Percentiles rank a stretch among this genome's conserved stretches.
Conservation (phyloP, 1,284 basidiomycete genomes). For the Flammula alnicola region DNA sequence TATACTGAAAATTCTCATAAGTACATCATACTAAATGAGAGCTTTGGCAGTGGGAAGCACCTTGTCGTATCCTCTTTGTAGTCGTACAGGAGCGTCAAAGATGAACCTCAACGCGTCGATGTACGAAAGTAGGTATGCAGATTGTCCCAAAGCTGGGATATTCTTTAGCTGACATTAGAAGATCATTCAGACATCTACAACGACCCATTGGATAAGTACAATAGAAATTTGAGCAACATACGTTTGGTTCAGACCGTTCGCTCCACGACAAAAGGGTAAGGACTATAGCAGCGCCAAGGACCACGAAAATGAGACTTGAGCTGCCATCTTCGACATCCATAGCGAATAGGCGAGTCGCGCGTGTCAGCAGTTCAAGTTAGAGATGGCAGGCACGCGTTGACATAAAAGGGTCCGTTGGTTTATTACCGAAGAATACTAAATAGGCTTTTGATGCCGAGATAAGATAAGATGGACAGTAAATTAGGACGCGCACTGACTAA, state of each 20-base stretch:
- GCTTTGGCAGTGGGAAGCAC: slow-evolving; percentile 12
- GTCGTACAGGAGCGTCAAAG: slow-evolving; percentile 7
- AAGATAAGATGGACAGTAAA: slow-evolving; percentile 23
- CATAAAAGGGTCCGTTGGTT: no score
- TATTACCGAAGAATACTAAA: no score
- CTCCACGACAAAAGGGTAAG: slow-evolving; percentile 5
- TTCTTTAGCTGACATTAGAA: slow-evolving; percentile 22
- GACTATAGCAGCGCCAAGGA: slow-evolving; percentile 8
- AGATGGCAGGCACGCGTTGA: not conserved
- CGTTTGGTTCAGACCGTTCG: slow-evolving; percentile 18
- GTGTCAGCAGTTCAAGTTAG: not conserved
- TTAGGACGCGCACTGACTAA: no score
- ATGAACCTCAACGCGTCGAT: slow-evolving; percentile 23
- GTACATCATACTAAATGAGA: not conserved
- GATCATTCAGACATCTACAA: not conserved
- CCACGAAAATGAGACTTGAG: slow-evolving; percentile 20
- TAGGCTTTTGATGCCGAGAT: no score
- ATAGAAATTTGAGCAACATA: slow-evolving; percentile 1
- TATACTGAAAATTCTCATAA: slow-evolving; percentile 10
- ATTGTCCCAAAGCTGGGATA: slow-evolving; percentile 15
- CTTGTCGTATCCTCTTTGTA: slow-evolving; percentile 25
- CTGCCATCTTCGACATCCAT: slow-evolving; percentile 18
- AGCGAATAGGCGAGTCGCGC: not conserved
- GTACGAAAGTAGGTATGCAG: slow-evolving; percentile 23
- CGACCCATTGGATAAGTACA: not conserved